Evolutionary conservation across 2,329 filamentous ascomycete species (phyloP), one percentile per base, ranked within the genome.

Genomic region (Exophiala lecanii-corni): DNA sequence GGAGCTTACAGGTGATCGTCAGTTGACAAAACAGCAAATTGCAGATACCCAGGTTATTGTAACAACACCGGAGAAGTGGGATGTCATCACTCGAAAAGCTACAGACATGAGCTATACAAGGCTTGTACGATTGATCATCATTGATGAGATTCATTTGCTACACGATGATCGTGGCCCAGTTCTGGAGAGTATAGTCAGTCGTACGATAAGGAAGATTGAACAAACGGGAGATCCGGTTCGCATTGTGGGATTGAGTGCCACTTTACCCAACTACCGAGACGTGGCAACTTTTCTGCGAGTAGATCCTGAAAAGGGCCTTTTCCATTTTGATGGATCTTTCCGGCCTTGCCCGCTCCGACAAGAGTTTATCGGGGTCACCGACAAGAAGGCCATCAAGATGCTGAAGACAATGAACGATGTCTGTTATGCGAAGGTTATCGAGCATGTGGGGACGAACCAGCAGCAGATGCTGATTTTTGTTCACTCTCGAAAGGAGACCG

Each of bases 401-500:
- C 73, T 98, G 41, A 96, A 97, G 74, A 94, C 86, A 1, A 98
- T 98, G 92, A 98, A 98, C 60, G 92, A 98, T 57, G 89, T 98
- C 41, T 96, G 89, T 45, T 98, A 98, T 65, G 94, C 83, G 53
- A 98, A 98, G 66, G 89, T 96, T 19, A 78, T 98, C 41, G 92
- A 98, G 65, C 91, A 97, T 61, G 91, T 96, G 20, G 92, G 92
- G 5, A 82, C 84, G 46, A 84, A 94, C 59, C 81, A 86, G 51
- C 95, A 98, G 58, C 92, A 98, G 65, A 96, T 98, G 89, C 79
- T 98, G 28, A 95, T 98, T 47, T 98, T 98, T 60, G 92, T 98
- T 4, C 94, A 98, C 63, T 98, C 94, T 25, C 79, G 92, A 57
- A 98, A 98, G 61, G 94, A 98, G 65, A 98, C 94, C 0, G 89